phyloP scores from a whole-genome alignment of 352 stramenopile genomes.

The Albugo laibachii region DNA sequence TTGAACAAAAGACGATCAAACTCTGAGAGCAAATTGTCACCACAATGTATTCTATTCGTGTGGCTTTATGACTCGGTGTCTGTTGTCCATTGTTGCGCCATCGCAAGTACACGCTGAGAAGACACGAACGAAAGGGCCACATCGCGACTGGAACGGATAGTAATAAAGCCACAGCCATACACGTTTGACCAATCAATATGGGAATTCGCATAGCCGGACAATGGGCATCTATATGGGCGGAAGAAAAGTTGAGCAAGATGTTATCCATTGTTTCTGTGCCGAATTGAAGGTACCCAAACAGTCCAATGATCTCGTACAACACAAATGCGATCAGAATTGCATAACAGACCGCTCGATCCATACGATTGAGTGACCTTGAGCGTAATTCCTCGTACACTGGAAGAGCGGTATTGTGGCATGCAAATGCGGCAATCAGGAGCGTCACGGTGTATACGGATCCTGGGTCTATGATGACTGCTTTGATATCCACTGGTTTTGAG shows the following conservation, averaged over 20 bases:
- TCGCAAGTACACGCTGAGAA: slow-evolving; percentile 44
- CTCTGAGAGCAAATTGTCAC: slow-evolving; percentile 29
- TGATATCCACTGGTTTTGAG: slow-evolving; percentile 13
- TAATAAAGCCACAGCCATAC: slow-evolving; percentile 40
- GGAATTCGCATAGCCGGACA: slow-evolving; percentile 16
- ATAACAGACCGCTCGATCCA: slow-evolving; percentile 39
- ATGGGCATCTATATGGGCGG: slow-evolving; percentile 26
- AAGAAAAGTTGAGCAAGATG: slow-evolving; percentile 58
- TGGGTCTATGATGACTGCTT: slow-evolving; percentile 29
- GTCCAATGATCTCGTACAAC: slow-evolving; percentile 44
- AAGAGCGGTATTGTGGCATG: slow-evolving; percentile 57
- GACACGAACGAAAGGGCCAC: slow-evolving; percentile 58
- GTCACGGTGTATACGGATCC: slow-evolving; percentile 54
- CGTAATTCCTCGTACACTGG: slow-evolving; percentile 60
- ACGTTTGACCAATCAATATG: slow-evolving; percentile 31
- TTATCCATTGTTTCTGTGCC: slow-evolving; percentile 40
- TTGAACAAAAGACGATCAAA: slow-evolving; percentile 43
- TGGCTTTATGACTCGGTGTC: slow-evolving; percentile 34
- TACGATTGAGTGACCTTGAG: slow-evolving; percentile 22
- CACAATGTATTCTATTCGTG: slow-evolving; percentile 17
- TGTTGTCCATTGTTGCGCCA: slow-evolving; percentile 38
- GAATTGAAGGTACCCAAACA: slow-evolving; percentile 57
- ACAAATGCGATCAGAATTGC: slow-evolving; percentile 41
- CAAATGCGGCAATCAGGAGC: slow-evolving; percentile 50
- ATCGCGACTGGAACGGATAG: slow-evolving; percentile 49